Evolutionary conservation across 2,329 filamentous ascomycete species (phyloP).

Genomic region (Paramyrothecium sp.): DNA sequence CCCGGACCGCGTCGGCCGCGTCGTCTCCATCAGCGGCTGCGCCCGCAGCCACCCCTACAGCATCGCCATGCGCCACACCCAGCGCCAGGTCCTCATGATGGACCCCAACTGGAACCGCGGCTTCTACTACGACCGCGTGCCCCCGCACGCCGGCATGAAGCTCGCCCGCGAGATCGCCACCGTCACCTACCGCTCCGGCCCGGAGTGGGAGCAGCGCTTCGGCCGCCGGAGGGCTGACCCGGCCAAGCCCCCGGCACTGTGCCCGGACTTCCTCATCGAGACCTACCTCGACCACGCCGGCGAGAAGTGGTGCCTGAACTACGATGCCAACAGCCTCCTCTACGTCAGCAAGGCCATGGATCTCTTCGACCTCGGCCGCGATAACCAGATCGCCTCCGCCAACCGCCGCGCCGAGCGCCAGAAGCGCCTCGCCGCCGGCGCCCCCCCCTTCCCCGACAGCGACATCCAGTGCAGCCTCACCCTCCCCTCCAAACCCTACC

Average conservation of each 20-base stretch:
- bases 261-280: conserved; percentile 95
- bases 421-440: conserved; percentile 51
- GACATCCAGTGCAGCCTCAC: conserved; percentile 68
- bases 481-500: conserved; percentile 78
- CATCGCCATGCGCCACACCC: conserved; percentile 97
- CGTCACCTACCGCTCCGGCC: conserved; percentile 93
- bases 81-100: conserved; percentile 98
- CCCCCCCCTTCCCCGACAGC: conserved; percentile 44
- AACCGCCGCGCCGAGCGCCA: conserved; percentile 61
- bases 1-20: conserved; percentile 74
- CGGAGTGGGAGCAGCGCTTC: conserved; percentile 96
- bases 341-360: conserved; percentile 99
- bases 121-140: conserved; percentile 86
- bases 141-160: conserved; percentile 96
- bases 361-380: conserved; percentile 82
- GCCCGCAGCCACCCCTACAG: conserved; percentile 95
- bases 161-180: conserved; percentile 96
- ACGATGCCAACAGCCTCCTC: conserved; percentile 91
- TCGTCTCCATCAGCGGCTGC: conserved; percentile 91
- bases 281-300: conserved; percentile 97
- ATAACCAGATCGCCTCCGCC: conserved; percentile 64
- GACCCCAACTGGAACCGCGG: conserved; percentile 96
- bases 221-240: conserved; percentile 83
- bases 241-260: conserved; percentile 84
- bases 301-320: conserved; percentile 96